Evolutionary conservation across 2,329 filamentous ascomycete species (phyloP).

Genomic region (Sarocladium oryzae): DNA sequence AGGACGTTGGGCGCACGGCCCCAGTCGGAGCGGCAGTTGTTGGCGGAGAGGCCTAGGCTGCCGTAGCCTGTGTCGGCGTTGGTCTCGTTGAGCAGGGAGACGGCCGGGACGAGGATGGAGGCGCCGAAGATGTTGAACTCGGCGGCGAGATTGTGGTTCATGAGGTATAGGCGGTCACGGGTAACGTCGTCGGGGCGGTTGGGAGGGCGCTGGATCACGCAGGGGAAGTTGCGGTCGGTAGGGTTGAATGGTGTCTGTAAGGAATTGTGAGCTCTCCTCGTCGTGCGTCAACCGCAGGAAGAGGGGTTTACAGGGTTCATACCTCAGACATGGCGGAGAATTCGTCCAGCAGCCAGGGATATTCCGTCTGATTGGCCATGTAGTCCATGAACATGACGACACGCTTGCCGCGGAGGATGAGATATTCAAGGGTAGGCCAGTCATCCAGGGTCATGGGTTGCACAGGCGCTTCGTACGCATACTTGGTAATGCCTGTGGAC

Average conservation of each 20-base stretch:
- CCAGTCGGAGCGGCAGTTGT: conserved; percentile 59
- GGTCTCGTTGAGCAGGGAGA: conserved; percentile 61
- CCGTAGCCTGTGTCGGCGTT: conserved; percentile 61
- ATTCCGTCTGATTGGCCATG: conserved; percentile 67
- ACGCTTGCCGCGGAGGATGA: conserved; percentile 66
- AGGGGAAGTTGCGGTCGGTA: conserved; percentile 60
- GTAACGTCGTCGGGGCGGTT: conserved; percentile 48
- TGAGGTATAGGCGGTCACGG: conserved; percentile 64
- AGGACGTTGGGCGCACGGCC: conserved; percentile 67
- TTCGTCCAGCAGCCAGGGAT: conserved; percentile 81
- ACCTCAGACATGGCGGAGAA: conserved; percentile 81
- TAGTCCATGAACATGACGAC: conserved; percentile 83
- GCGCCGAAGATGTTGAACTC: conserved; percentile 61
- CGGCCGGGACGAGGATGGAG: conserved; percentile 64
- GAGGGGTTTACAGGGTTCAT: not conserved
- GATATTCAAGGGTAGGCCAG: conserved; percentile 76
- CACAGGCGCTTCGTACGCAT: conserved; percentile 66
- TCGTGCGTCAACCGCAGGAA: not conserved
- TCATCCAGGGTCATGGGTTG: conserved; percentile 64
- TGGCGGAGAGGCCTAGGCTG: conserved; percentile 57
- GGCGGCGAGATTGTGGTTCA: conserved; percentile 88
- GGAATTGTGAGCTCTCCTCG: not conserved
- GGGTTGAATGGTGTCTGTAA: conserved; percentile 71
- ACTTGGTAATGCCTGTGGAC: conserved; percentile 63
- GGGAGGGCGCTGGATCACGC: conserved; percentile 70